Evolutionary conservation across 1,284 basidiomycete genomes (phyloP).

Genomic region (Tilletia setariae): DNA sequence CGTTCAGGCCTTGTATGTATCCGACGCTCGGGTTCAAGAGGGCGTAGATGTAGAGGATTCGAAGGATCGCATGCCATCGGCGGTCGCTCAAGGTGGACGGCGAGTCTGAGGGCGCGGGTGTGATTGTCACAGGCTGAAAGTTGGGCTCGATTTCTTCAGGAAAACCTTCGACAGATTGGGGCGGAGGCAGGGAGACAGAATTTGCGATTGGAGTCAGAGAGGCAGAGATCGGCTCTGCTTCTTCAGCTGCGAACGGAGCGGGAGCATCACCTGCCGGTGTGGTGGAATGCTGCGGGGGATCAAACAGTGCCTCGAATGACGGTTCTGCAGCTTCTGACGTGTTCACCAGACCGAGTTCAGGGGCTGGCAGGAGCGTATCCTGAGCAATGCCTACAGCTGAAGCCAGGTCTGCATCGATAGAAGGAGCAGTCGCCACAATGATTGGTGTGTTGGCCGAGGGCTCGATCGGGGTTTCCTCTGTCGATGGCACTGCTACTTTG

Average conservation of each 20-base stretch:
- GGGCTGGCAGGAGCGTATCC: not conserved
- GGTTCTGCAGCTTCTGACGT: not conserved
- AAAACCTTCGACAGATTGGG: not conserved
- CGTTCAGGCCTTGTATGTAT: constrained; percentile 52
- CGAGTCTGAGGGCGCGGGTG: not conserved
- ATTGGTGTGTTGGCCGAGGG: not conserved
- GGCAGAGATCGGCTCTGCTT: not conserved
- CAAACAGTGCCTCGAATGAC: constrained; percentile 4
- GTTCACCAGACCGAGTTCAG: not conserved
- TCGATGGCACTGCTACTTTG: not conserved
- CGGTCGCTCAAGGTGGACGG: constrained; percentile 19
- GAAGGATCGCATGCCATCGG: constrained; percentile 48
- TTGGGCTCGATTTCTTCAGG: not conserved
- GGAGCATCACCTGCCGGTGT: constrained; percentile 11
- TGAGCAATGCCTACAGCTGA: not conserved
- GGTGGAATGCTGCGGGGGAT: constrained; percentile 1
- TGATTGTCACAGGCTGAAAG: not conserved
- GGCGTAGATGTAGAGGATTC: constrained; percentile 50
- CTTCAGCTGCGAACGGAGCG: constrained; percentile 5
- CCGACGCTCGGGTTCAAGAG: constrained; percentile 49
- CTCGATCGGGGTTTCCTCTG: not conserved
- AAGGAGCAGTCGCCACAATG: not conserved
- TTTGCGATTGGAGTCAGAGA: constrained; percentile 3
- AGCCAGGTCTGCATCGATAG: not conserved
- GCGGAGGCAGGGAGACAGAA: constrained; percentile 3